These are phyloP conservation scores for Pachyrhizus erosus DNA, from an alignment of 306 rosid species.

Conservation along the genomic window DNA sequence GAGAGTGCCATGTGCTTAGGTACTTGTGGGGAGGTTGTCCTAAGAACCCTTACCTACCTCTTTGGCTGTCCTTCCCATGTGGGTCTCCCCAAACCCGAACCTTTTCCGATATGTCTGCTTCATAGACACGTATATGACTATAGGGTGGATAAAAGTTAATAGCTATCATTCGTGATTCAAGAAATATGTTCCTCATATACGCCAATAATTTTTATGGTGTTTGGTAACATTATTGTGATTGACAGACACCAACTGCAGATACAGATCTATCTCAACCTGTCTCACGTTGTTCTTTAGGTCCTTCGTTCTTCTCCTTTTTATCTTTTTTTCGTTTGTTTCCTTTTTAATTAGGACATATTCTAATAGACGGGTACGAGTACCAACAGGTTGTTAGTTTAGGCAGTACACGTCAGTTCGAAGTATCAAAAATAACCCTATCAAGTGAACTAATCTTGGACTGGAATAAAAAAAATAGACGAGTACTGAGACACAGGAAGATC, in stretches of 20 bases:
- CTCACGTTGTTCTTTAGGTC: conserved; percentile 12
- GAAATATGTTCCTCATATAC: conserved; percentile 22
- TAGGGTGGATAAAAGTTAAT: conserved; percentile 15
- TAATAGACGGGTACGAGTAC: neutral
- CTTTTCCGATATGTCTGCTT: conserved; percentile 29
- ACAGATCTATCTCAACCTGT: conserved; percentile 19
- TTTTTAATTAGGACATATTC: conserved; percentile 19
- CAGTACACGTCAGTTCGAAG: neutral
- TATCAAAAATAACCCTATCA: neutral
- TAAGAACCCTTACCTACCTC: conserved; percentile 62
- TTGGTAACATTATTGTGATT: conserved; percentile 42
- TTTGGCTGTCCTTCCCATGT: conserved; percentile 60
- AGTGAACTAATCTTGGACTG: neutral
- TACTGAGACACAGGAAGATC: neutral
- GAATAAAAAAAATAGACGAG: neutral
- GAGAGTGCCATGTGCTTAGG: conserved; percentile 65
- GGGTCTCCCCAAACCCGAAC: conserved; percentile 45
- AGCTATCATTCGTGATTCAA: conserved; percentile 19
- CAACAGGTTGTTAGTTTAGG: neutral
- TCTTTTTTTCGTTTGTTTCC: neutral
- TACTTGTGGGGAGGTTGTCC: conserved; percentile 49
- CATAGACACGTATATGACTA: conserved; percentile 26
- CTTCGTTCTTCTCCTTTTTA: neutral
- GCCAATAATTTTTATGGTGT: conserved; percentile 14
- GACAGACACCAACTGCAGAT: conserved; percentile 37